Percentiles rank a stretch among this genome's conserved stretches.
phyloP scores from a whole-genome alignment of 148 eudicot genomes.

The Vaccinium darrowii region DNA sequence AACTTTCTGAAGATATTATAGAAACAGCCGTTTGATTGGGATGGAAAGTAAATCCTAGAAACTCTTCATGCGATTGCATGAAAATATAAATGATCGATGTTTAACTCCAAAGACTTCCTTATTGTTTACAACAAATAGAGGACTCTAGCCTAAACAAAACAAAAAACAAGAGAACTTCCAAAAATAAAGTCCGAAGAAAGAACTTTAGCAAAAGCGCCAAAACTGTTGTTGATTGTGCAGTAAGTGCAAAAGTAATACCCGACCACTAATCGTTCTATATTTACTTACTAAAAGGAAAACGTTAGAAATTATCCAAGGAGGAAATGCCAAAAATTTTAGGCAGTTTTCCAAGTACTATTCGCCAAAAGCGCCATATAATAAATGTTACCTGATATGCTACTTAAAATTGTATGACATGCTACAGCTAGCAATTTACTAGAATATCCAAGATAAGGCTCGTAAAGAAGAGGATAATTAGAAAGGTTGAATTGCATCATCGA shows the following conservation, averaged over 20 bases:
- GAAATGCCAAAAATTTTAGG: neutral
- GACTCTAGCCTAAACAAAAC: neutral
- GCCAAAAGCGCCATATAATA: neutral
- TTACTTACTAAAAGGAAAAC: neutral
- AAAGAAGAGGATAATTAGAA: neutral
- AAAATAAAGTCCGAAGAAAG: neutral
- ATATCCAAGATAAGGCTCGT: neutral
- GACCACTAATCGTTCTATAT: neutral
- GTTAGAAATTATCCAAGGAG: neutral
- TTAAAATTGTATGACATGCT: neutral
- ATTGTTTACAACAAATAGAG: neutral
- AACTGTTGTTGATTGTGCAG: neutral
- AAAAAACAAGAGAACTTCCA: constrained; percentile 7
- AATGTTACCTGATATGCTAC: neutral
- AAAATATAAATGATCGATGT: neutral
- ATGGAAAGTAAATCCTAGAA: constrained; percentile 3
- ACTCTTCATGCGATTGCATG: neutral
- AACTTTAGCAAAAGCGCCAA: neutral
- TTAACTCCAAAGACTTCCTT: neutral
- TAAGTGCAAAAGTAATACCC: neutral
- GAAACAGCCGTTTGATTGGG: neutral
- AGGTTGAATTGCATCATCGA: neutral
- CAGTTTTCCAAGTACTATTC: neutral
- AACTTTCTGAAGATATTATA: neutral
- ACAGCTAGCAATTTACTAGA: neutral